Percentiles rank a stretch among this genome's conserved stretches.
These are phyloP conservation scores for Globisporangium lucens DNA, from an alignment of 352 stramenopile species.

Conservation along the genomic window DNA sequence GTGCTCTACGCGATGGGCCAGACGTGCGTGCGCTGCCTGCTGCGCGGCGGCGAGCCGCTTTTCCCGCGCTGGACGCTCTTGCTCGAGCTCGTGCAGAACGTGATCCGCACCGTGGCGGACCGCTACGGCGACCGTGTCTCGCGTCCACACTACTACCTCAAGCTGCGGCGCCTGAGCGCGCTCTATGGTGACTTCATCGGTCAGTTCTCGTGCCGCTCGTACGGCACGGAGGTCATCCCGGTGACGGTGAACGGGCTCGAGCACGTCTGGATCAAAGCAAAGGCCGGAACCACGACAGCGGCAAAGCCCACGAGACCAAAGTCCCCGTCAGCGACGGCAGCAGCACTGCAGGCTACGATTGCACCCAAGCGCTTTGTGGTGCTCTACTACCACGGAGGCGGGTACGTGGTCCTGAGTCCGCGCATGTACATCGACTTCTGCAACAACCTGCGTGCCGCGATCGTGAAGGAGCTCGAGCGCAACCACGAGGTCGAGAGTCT, in stretches of 20 bases:
- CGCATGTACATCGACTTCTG: slow-evolving; percentile 35
- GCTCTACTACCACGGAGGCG: slow-evolving; percentile 45
- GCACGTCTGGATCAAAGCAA: slow-evolving; percentile 35
- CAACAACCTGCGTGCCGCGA: slow-evolving; percentile 22
- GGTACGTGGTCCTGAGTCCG: slow-evolving; percentile 35
- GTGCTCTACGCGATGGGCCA: background rate
- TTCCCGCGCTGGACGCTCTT: slow-evolving; percentile 31
- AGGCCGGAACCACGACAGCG: background rate
- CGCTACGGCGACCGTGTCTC: slow-evolving; percentile 19
- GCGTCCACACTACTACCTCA: slow-evolving; percentile 15
- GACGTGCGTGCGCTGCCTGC: background rate
- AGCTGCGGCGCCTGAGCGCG: slow-evolving; percentile 23
- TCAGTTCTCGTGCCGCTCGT: slow-evolving; percentile 17
- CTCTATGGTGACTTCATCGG: slow-evolving; percentile 24
- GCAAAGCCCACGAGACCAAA: slow-evolving; percentile 1
- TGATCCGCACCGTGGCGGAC: slow-evolving; percentile 21
- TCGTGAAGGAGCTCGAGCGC: slow-evolving; percentile 24
- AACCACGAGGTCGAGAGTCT: slow-evolving; percentile 17
- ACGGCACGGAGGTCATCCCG: slow-evolving; percentile 20
- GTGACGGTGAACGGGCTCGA: slow-evolving; percentile 39
- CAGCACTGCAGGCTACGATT: slow-evolving; percentile 7
- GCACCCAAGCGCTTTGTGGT: slow-evolving; percentile 24
- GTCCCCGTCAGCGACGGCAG: background rate
- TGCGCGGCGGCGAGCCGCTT: slow-evolving; percentile 10
- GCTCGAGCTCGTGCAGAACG: slow-evolving; percentile 29